phyloP scores from a whole-genome alignment of 2,329 filamentous ascomycete genomes.

The Fonsecaea pedrosoi region DNA sequence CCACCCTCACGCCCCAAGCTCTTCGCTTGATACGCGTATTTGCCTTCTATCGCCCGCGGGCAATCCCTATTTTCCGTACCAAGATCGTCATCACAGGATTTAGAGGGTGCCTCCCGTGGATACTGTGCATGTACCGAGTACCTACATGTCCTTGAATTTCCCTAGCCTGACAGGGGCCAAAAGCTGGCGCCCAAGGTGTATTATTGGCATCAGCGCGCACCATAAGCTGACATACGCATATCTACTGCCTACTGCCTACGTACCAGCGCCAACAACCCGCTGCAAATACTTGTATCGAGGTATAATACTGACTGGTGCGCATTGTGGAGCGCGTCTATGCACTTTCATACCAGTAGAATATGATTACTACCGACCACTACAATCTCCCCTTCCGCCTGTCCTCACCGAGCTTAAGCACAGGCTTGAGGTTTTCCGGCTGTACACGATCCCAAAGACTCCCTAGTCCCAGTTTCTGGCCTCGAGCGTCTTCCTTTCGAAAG shows the following conservation, averaged over 20 bases:
- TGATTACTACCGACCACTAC: slow-evolving; percentile 13
- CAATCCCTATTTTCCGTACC: not conserved
- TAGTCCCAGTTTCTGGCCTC: slow-evolving; percentile 25
- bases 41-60: not conserved
- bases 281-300: not conserved
- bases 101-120: not conserved
- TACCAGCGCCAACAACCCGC: not conserved
- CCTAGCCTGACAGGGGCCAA: not conserved
- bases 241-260: not conserved
- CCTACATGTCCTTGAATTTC: not conserved
- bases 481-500: slow-evolving; percentile 45
- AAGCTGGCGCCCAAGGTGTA: not conserved
- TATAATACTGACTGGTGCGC: not conserved
- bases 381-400: slow-evolving; percentile 32
- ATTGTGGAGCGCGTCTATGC: not conserved
- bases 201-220: slow-evolving; percentile 3
- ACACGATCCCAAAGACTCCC: slow-evolving; percentile 38
- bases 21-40: too few relatives aligned
- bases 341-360: not conserved
- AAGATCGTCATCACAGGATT: slow-evolving; percentile 7
- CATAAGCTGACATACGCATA: slow-evolving; percentile 1
- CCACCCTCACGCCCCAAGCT: not conserved
- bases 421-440: slow-evolving; percentile 33
- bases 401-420: slow-evolving; percentile 35
- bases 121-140: too few relatives aligned